Percentiles rank a stretch among this genome's conserved stretches.
These are phyloP conservation scores for Cantharellus cinnabarinus DNA, from an alignment of 768 basidiomycete genomes.

Conservation along the genomic window DNA sequence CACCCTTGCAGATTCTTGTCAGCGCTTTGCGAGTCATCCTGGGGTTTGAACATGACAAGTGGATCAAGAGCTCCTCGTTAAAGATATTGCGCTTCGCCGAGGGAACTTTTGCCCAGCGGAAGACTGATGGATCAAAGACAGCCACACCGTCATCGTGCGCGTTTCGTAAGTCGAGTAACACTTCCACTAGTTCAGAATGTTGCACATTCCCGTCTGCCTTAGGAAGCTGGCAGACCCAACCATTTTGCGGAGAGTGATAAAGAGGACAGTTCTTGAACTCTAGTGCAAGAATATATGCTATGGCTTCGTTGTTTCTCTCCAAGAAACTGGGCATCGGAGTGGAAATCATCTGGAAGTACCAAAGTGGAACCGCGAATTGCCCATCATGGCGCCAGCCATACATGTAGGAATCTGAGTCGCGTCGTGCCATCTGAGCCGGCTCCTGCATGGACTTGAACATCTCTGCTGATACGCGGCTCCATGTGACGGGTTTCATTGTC, in stretches of 20 bases:
- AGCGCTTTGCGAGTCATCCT: too few species aligned
- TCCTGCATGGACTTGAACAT: not conserved
- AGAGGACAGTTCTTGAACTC: not conserved
- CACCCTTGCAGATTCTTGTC: too few species aligned
- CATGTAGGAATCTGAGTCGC: not conserved
- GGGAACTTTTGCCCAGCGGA: too few species aligned
- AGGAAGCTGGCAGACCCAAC: not conserved
- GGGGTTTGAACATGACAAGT: too few species aligned
- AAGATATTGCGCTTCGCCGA: too few species aligned
- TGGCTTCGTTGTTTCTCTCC: not conserved
- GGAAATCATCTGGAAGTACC: not conserved
- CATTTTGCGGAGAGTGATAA: not conserved
- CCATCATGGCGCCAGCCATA: not conserved
- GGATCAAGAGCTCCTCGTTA: too few species aligned
- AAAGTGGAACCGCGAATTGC: not conserved
- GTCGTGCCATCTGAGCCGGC: not conserved
- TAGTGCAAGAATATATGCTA: not conserved
- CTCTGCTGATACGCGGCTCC: not conserved
- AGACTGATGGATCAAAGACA: too few species aligned
- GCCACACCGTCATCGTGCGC: too few species aligned
- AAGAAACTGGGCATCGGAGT: not conserved
- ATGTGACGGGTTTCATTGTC: constrained; percentile 44
- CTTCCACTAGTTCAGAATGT: not conserved
- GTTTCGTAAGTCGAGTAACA: too few species aligned
- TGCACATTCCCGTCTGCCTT: not conserved